These are phyloP conservation scores for Barnettozyma californica DNA, from an alignment of 805 yeast genomes.

Conservation along the genomic window DNA sequence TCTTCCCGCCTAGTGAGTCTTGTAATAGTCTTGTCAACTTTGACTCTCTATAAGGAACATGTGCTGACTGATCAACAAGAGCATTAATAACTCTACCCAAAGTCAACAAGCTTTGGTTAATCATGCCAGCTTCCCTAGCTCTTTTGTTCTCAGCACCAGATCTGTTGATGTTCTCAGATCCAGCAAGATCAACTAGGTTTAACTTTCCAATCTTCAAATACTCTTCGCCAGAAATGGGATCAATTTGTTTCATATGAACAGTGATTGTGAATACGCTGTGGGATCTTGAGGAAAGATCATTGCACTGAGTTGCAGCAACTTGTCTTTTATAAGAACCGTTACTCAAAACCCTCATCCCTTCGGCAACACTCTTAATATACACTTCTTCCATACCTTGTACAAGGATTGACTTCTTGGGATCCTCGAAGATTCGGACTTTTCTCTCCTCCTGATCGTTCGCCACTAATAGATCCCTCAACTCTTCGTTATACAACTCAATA, in stretches of 20 bases:
- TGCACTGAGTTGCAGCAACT: constrained; percentile 75
- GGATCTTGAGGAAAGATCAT: constrained; percentile 72
- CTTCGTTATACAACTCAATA: constrained; percentile 80
- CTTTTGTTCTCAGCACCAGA: constrained; percentile 82
- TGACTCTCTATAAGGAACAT: constrained; percentile 82
- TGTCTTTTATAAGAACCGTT: constrained; percentile 59
- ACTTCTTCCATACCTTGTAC: constrained; percentile 56
- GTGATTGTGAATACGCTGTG: constrained; percentile 77
- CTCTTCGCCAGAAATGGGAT: constrained; percentile 44
- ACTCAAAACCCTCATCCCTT: constrained; percentile 46
- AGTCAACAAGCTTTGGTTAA: constrained; percentile 78
- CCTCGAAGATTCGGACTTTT: constrained; percentile 47
- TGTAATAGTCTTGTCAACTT: constrained; percentile 74
- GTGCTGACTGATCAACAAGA: constrained; percentile 55
- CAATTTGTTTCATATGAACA: constrained; percentile 45
- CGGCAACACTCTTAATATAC: constrained; percentile 42
- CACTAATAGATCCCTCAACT: constrained; percentile 57
- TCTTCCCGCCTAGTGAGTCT: constrained; percentile 79
- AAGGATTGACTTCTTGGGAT: constrained; percentile 36
- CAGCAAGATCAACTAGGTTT: constrained; percentile 90
- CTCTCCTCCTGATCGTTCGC: constrained; percentile 36
- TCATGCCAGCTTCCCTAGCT: constrained; percentile 89
- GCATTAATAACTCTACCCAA: constrained; percentile 84
- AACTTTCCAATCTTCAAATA: constrained; percentile 55
- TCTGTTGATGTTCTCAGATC: constrained; percentile 78